A percentile compares a stretch with the other conserved stretches of the same genome.
Conservation (phyloP, 2,329 filamentous ascomycete species). For the Fusarium sacchari region DNA sequence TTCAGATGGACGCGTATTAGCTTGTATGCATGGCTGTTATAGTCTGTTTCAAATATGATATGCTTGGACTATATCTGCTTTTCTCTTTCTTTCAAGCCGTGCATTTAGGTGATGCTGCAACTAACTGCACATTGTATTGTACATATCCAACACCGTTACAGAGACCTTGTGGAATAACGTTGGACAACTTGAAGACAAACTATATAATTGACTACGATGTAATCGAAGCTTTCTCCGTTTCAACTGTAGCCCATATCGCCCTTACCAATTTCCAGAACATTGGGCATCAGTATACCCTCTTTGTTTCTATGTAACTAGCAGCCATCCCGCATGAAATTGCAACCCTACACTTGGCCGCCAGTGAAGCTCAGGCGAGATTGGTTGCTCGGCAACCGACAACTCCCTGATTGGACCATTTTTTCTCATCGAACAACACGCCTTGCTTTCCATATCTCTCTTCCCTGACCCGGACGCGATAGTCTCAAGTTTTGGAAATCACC, state of each 20-base stretch:
- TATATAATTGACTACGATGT: background rate
- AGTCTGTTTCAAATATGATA: background rate
- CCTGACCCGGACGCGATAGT: constrained; percentile 48
- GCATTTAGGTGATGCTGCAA: background rate
- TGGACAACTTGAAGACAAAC: background rate
- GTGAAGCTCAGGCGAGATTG: background rate
- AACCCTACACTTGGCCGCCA: constrained; percentile 24
- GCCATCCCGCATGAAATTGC: constrained; percentile 17
- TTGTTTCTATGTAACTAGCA: background rate
- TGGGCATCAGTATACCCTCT: background rate
- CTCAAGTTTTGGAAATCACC: constrained; percentile 48
- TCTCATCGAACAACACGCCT: constrained; percentile 44
- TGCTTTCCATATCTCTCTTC: constrained; percentile 35
- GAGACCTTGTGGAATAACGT: background rate
- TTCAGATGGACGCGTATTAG: background rate
- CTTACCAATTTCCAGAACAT: background rate
- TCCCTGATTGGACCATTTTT: constrained; percentile 45
- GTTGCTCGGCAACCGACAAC: constrained; percentile 48
- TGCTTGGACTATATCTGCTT: background rate
- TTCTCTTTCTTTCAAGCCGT: background rate
- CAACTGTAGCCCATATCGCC: background rate
- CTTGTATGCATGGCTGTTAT: background rate
- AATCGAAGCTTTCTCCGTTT: background rate
- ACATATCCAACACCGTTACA: background rate
- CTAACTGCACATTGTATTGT: background rate